Base-by-base conservation (phyloP, 352 stramenopile genomes). In the Globisporangium cystogenes region DNA sequence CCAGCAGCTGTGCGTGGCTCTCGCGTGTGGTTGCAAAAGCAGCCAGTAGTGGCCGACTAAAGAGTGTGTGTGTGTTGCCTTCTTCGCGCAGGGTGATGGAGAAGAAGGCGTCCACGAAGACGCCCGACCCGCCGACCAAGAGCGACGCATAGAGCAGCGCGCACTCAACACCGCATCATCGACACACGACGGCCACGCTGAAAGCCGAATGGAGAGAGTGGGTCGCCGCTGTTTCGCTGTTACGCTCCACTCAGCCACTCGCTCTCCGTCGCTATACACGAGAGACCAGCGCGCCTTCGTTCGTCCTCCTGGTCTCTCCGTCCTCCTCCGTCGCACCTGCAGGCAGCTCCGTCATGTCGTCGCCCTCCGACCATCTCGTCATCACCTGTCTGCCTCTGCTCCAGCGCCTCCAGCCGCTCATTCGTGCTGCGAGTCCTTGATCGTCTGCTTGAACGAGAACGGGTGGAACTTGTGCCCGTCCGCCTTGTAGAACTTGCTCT, bases 401-500 rank as follows among this genome's bases (percentile, higher is more conserved):
- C 35, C 35, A 49, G 21, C 23, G 26, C 23, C 8, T 20, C 18
- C 7, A n/a, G 18, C 24, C 14, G 18, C 24, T 59, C 76, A 84
- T 23, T 65, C 39, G 50, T 64, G 55, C 65, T 84, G 68, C 46
- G 77, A 85, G 51, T 85, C 74, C 60, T 80, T 78, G 57, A 90
- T 90, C 41, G 77, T 70, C 55, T 90, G 72, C 61, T 88, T 87
- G 82, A 98, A 98, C 45, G 84, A 96, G 59, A 98, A 98, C 36
- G 96, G 96, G 51, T 93, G 74, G 82, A 99, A 99, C 64, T 96
- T 96, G 70, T 97, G 78, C 43, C 96, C 96, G 72, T 99, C 96
- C 12, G 95, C 97, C 64, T 97, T 96, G 82, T 98, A 99, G 67
- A 99, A 99, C 76, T 99, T 99, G 82, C 92, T 98, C 76, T 99